Conservation (phyloP, 306 rosid species). For the Trifolium dubium region DNA sequence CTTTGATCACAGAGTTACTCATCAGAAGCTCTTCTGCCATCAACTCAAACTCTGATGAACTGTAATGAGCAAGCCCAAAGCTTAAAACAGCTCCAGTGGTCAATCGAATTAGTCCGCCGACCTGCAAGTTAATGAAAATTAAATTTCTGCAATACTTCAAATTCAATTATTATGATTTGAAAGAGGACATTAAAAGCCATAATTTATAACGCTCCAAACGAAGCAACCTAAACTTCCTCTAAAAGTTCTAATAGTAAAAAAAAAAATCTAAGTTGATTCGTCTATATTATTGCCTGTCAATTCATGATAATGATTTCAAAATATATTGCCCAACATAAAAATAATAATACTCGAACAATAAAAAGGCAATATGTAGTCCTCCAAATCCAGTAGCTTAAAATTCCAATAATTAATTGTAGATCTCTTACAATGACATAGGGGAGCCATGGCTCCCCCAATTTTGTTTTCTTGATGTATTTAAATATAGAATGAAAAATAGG, state of each 20-base stretch:
- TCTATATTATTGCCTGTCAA: conserved; percentile 28
- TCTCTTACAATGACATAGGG: background rate
- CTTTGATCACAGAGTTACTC: conserved; percentile 94
- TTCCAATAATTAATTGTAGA: background rate
- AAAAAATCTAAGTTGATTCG: conserved; percentile 15
- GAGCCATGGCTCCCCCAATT: background rate
- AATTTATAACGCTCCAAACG: conserved; percentile 18
- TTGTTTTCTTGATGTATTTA: background rate
- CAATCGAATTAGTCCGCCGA: conserved; percentile 86
- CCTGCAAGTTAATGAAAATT: conserved; percentile 57
- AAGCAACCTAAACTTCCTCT: conserved; percentile 34
- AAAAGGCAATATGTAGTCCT: conserved; percentile 12
- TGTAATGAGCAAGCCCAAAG: conserved; percentile 92
- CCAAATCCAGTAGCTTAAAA: conserved; percentile 18
- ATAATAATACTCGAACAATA: background rate
- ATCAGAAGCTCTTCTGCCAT: conserved; percentile 99
- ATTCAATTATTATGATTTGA: conserved; percentile 18
- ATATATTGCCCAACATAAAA: conserved; percentile 7
- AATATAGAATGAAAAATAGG: conserved; percentile 1
- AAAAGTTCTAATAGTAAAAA: conserved; percentile 28
- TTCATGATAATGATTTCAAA: conserved; percentile 32
- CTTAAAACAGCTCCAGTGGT: conserved; percentile 71
- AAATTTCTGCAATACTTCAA: conserved; percentile 28
- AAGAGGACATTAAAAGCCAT: conserved; percentile 20
- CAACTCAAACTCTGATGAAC: conserved; percentile 91